A percentile compares a stretch with the other conserved stretches of the same genome.
phyloP scores from a whole-genome alignment of 31 red algal species.

The Endocladia muricata region DNA sequence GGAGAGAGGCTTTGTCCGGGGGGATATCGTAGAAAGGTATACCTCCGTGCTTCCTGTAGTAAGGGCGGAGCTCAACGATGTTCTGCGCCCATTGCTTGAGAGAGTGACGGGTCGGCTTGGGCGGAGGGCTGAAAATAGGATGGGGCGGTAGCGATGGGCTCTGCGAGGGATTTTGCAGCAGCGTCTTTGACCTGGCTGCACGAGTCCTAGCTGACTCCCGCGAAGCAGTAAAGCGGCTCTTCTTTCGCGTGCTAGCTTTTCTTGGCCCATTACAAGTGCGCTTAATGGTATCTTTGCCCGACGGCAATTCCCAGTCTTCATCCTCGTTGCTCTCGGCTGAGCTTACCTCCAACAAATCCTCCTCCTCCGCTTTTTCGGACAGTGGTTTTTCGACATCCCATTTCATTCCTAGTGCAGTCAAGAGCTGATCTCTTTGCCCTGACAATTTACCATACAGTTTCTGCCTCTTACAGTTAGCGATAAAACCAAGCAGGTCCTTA shows the following conservation, averaged over 20 bases:
- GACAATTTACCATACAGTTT: slow-evolving; percentile 21
- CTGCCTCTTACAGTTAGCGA: slow-evolving; percentile 17
- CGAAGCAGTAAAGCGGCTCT: background rate
- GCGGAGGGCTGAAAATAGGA: background rate
- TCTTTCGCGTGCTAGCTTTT: background rate
- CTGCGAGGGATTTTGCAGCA: background rate
- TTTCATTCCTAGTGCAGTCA: slow-evolving; percentile 26
- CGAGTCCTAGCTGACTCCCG: background rate
- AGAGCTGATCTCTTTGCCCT: slow-evolving; percentile 14
- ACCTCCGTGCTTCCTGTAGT: background rate
- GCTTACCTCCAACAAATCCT: background rate
- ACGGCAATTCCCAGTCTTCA: background rate
- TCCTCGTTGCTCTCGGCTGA: background rate
- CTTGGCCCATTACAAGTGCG: background rate
- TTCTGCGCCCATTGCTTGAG: slow-evolving; percentile 22
- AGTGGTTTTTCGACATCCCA: background rate
- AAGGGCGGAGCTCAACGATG: slow-evolving; percentile 12
- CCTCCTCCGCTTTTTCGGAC: background rate
- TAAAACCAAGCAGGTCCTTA: slow-evolving; percentile 17
- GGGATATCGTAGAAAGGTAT: slow-evolving; percentile 28
- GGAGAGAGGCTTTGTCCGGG: background rate
- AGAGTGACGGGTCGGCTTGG: background rate
- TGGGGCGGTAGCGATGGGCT: background rate
- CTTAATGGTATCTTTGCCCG: background rate
- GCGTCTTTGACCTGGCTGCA: background rate